These are phyloP conservation scores for Russula griseocarnosa DNA, from an alignment of 768 basidiomycete genomes.

Conservation along the genomic window DNA sequence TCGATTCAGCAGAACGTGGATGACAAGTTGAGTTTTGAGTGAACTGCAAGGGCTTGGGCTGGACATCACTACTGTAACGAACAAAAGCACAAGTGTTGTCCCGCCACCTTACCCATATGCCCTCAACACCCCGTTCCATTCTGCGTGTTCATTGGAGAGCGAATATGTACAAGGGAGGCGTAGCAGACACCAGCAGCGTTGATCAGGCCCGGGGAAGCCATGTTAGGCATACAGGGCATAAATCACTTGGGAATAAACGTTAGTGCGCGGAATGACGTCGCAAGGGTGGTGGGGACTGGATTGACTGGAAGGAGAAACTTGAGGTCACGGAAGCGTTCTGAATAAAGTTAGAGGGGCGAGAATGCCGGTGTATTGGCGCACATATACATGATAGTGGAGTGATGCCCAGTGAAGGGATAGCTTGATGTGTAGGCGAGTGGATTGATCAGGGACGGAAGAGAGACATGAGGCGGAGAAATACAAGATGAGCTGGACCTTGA, in stretches of 20 bases:
- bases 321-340: too few relatives aligned
- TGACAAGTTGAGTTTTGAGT: neutral
- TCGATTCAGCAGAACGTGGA: constrained; percentile 2
- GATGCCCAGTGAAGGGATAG: constrained; percentile 81
- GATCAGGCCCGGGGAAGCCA: too few relatives aligned
- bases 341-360: too few relatives aligned
- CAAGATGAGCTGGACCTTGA: constrained; percentile 51
- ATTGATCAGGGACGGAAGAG: constrained; percentile 42
- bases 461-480: constrained; percentile 33
- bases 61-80: too few relatives aligned
- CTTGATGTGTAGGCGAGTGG: constrained; percentile 51
- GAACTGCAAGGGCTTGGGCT: constrained; percentile 5
- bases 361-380: too few relatives aligned
- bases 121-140: too few relatives aligned
- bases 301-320: constrained; percentile 25
- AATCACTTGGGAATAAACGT: constrained; percentile 29
- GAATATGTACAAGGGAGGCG: too few relatives aligned
- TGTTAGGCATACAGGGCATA: constrained; percentile 29
- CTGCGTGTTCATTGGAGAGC: too few relatives aligned
- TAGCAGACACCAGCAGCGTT: constrained; percentile 35
- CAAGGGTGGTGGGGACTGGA: constrained; percentile 19
- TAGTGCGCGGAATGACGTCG: constrained; percentile 26
- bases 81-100: too few relatives aligned
- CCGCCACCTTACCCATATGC: too few relatives aligned
- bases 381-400: constrained; percentile 50